These are phyloP conservation scores for Fomitopsis pulvina DNA, from an alignment of 768 basidiomycete genomes.

Conservation along the genomic window DNA sequence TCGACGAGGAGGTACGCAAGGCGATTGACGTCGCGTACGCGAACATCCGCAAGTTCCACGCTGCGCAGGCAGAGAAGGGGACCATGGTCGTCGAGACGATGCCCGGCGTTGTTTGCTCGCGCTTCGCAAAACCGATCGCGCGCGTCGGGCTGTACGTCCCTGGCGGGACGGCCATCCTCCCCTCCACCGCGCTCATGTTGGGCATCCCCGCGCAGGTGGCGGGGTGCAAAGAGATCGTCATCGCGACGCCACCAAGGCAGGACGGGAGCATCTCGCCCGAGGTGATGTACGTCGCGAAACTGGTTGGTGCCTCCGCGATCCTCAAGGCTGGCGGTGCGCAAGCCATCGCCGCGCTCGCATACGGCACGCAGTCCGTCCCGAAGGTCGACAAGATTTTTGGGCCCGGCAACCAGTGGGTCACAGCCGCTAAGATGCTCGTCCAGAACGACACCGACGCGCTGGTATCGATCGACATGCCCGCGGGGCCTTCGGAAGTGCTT, in stretches of 20 bases:
- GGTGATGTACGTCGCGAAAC: conserved; percentile 92
- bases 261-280: conserved; percentile 95
- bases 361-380: conserved; percentile 90
- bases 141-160: conserved; percentile 97
- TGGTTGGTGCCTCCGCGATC: conserved; percentile 86
- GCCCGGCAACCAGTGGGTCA: conserved; percentile 99
- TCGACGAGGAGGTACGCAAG: conserved; percentile 57
- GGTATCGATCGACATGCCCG: conserved; percentile 98
- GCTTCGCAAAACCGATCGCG: conserved; percentile 92
- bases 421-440: conserved; percentile 98
- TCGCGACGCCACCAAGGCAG: conserved; percentile 92
- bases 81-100: conserved; percentile 88
- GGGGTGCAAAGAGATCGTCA: conserved; percentile 84
- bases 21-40: conserved; percentile 89
- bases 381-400: conserved; percentile 99
- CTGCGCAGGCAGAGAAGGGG: conserved; percentile 70
- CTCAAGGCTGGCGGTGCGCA: conserved; percentile 96
- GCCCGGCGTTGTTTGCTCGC: conserved; percentile 95
- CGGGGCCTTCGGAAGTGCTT: conserved; percentile 95
- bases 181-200: conserved; percentile 96
- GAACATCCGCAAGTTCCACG: conserved; percentile 90
- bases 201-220: conserved; percentile 98
- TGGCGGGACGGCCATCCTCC: conserved; percentile 93
- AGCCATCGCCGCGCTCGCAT: conserved; percentile 93
- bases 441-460: conserved; percentile 97